phyloP scores from a whole-genome alignment of 2,329 filamentous ascomycete genomes.

The Venturia carpophila region DNA sequence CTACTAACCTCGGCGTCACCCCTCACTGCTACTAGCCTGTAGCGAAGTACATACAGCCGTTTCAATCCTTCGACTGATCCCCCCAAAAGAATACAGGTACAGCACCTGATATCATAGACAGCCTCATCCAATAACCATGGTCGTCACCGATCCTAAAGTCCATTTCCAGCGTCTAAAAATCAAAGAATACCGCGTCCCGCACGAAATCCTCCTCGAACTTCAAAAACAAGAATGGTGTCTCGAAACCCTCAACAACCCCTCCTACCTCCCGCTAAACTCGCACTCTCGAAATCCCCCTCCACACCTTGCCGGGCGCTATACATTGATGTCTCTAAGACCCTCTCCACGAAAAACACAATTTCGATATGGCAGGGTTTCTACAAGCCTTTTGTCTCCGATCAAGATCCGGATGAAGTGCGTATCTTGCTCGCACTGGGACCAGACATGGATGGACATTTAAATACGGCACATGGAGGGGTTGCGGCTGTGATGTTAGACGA shows the following conservation, averaged over 20 bases:
- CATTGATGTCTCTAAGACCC: slow-evolving; percentile 2
- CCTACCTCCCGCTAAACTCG: neutral
- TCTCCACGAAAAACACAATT: neutral
- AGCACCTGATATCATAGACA: neutral
- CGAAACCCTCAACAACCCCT: slow-evolving; percentile 3
- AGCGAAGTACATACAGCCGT: neutral
- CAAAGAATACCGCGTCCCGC: neutral
- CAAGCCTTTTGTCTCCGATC: neutral
- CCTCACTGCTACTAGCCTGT: neutral
- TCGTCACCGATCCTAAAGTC: neutral
- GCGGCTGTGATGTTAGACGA: neutral
- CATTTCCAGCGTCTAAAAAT: neutral
- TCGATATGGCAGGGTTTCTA: slow-evolving; percentile 11
- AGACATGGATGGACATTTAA: neutral
- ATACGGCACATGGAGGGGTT: slow-evolving; percentile 9
- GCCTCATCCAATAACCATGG: neutral
- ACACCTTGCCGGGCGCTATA: neutral
- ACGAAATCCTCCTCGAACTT: slow-evolving; percentile 8
- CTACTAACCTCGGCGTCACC: neutral
- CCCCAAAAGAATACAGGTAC: neutral
- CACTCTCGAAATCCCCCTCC: slow-evolving; percentile 1
- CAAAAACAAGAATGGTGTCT: slow-evolving; percentile 11
- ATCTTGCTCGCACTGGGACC: neutral
- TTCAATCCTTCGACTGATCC: neutral
- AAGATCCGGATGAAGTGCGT: slow-evolving; percentile 2